Base-by-base conservation (phyloP, 345 rosid species). In the Reutealis trisperma region DNA sequence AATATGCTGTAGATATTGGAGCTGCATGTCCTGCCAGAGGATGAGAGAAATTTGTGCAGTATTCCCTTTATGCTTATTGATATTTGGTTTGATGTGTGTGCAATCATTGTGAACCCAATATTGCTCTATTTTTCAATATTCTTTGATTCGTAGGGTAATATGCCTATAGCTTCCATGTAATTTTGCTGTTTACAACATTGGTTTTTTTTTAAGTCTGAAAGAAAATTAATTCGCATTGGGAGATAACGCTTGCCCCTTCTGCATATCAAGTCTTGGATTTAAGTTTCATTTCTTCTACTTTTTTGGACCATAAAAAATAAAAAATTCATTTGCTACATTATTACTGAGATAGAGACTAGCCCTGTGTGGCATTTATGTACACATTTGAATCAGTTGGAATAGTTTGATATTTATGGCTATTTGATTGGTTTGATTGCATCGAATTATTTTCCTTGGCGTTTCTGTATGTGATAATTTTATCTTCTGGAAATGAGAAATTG, bases 111-210 rank as follows among this genome's bases (percentile, higher is more conserved):
- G 71, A 54, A 66, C 71, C 63, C 49, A 22, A 30, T 61, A 11
- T 71, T 54, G 58, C 13, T 25, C 18, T 47, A 42, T 22, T 71
- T 78, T 69, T n/a, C 74, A 49, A 68, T 72, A 84, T 85, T 84
- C 84, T 85, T 84, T 84, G 74, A 82, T 82, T 78, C 67, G 60
- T 80, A 80, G 73, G 65, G 44, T 72, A 8, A 61, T 72, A 32
- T 47, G 77, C 58, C 71, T 13, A 21, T 57, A 55, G 47, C 59
- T 73, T 70, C 74, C 75, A 49, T 79, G 82, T 75, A 81, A 73
- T 63, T 67, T 84, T 73, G 67, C 34, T 30, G 68, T 70, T 52
- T 78, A 65, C 73, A 71, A 69, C 73, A 70, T 49, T 76, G 69
- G 21, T 74, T 52, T 54, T 74, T 52, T 54, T 77, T 72, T 8